phyloP scores from a whole-genome alignment of 2,329 filamentous ascomycete species.

The Aspergillus felis region DNA sequence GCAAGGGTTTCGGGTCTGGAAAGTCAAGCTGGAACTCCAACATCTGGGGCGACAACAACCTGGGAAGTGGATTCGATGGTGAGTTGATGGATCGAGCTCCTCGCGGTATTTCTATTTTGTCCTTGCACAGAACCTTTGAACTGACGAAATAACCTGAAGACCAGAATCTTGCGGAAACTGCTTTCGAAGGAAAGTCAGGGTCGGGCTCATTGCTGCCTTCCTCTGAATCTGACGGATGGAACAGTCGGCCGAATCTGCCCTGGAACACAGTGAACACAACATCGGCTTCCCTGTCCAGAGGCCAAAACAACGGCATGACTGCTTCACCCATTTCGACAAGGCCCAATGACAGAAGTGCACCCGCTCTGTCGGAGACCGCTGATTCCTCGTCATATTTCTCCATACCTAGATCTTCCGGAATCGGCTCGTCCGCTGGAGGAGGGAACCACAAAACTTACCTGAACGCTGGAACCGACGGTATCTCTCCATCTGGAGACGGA shows the following conservation, averaged over 20 bases:
- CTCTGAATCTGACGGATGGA: conserved; percentile 66
- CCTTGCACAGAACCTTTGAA: conserved; percentile 1
- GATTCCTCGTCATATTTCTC: conserved; percentile 47
- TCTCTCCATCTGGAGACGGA: conserved; percentile 33
- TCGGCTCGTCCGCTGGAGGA: conserved; percentile 30
- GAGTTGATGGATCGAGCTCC: conserved; percentile 19
- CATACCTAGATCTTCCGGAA: conserved; percentile 41
- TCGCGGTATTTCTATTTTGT: background rate
- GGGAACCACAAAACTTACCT: conserved; percentile 31
- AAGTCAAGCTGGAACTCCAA: conserved; percentile 44
- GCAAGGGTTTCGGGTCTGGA: conserved; percentile 42
- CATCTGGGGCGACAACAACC: conserved; percentile 51
- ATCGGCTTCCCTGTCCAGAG: conserved; percentile 42
- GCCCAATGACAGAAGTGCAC: conserved; percentile 42
- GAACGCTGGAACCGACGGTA: conserved; percentile 27
- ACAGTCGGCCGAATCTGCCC: conserved; percentile 47
- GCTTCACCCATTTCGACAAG: conserved; percentile 58
- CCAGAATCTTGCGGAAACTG: conserved; percentile 24
- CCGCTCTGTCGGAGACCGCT: conserved; percentile 40
- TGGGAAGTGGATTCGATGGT: conserved; percentile 46
- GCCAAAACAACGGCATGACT: conserved; percentile 44
- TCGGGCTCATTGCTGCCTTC: conserved; percentile 66
- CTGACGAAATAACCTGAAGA: conserved; percentile 16
- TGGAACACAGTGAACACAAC: conserved; percentile 56
- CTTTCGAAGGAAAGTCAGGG: conserved; percentile 57